Percentiles rank a stretch among this genome's conserved stretches.
phyloP scores from a whole-genome alignment of 2,329 filamentous ascomycete genomes.

The Colletotrichum sansevieriae region DNA sequence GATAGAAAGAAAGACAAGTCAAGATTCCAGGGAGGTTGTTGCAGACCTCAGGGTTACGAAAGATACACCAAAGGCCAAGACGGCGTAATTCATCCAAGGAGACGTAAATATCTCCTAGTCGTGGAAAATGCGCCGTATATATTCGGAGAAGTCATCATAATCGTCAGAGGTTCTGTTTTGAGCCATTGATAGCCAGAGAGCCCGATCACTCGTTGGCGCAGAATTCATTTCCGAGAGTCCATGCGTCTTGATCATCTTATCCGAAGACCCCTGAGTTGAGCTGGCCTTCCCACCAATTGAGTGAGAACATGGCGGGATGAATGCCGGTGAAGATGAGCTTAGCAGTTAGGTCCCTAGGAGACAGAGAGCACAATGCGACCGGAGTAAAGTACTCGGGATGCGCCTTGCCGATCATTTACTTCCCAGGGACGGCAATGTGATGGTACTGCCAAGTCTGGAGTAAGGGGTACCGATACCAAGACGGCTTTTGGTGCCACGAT shows the following conservation, averaged over 20 bases:
- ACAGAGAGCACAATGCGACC: background rate
- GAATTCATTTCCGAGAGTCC: background rate
- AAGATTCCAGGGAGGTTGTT: no score
- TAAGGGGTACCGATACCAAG: background rate
- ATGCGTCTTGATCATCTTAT: background rate
- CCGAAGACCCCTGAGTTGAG: background rate
- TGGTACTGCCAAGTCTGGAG: background rate
- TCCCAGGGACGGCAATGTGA: background rate
- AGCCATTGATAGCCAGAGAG: background rate
- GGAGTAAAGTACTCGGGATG: background rate
- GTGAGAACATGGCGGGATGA: background rate
- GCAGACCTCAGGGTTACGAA: no score
- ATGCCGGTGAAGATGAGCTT: fast-evolving
- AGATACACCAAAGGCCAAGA: background rate
- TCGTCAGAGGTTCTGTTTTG: background rate
- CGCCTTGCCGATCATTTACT: conserved; percentile 4
- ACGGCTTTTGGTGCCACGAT: background rate
- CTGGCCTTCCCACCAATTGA: conserved; percentile 3
- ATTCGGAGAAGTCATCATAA: background rate
- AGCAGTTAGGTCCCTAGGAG: background rate
- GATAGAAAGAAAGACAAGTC: background rate
- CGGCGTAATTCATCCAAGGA: background rate
- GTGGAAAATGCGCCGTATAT: background rate
- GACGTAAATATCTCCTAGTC: background rate
- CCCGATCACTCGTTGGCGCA: conserved; percentile 10